Conservation (phyloP, 2,329 filamentous ascomycete species). For the Claviceps sp. region DNA sequence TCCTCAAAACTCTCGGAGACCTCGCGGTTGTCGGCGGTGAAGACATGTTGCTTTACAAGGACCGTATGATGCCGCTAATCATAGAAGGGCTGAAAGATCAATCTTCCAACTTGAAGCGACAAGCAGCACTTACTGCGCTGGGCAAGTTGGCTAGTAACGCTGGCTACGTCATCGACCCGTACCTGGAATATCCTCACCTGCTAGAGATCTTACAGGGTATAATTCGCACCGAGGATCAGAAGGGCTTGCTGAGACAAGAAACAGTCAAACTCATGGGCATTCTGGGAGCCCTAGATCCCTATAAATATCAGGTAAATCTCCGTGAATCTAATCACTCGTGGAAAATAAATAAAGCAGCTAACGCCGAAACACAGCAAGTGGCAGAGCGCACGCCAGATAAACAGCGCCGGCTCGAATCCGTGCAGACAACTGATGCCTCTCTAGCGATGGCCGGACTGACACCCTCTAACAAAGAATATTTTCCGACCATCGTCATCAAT, state of each 20-base stretch:
- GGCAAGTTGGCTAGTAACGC: slow-evolving; percentile 91
- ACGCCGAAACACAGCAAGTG: slow-evolving; percentile 43
- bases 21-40: slow-evolving; percentile 87
- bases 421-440: slow-evolving; percentile 77
- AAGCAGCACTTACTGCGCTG: slow-evolving; percentile 79
- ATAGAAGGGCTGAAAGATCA: slow-evolving; percentile 90
- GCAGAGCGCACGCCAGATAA: slow-evolving; percentile 79
- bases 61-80: slow-evolving; percentile 86
- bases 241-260: slow-evolving; percentile 74
- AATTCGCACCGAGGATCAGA: slow-evolving; percentile 77
- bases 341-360: neutral
- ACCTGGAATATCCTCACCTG: slow-evolving; percentile 86
- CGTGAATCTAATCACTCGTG: neutral
- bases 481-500: slow-evolving; percentile 94
- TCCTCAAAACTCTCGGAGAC: slow-evolving; percentile 90
- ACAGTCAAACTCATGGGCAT: slow-evolving; percentile 96
- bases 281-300: slow-evolving; percentile 85
- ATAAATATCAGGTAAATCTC: slow-evolving; percentile 62
- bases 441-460: slow-evolving; percentile 96
- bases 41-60: slow-evolving; percentile 86
- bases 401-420: slow-evolving; percentile 50
- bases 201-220: slow-evolving; percentile 88
- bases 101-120: slow-evolving; percentile 77
- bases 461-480: slow-evolving; percentile 95
- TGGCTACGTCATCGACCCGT: slow-evolving; percentile 94